These are phyloP conservation scores for Arthonia radiata DNA, from an alignment of 495 filamentous ascomycete species.

Conservation along the genomic window DNA sequence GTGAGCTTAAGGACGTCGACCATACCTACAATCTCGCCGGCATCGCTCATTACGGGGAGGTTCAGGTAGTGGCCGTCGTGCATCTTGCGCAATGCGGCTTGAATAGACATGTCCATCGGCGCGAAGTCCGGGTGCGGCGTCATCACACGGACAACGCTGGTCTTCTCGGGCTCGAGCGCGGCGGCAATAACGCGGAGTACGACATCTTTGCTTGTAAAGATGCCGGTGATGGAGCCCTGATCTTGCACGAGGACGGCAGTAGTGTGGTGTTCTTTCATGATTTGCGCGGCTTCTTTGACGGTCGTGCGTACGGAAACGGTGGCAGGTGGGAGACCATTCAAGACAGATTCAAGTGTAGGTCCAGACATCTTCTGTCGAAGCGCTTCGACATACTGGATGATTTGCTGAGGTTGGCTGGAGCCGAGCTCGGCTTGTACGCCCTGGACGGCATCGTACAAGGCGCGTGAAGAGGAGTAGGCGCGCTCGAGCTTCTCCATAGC, in stretches of 20 bases:
- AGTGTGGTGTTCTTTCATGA: slow-evolving; percentile 98
- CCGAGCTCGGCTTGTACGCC: slow-evolving; percentile 97
- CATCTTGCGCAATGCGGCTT: slow-evolving; percentile 95
- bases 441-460: slow-evolving; percentile 90
- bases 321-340: slow-evolving; percentile 73
- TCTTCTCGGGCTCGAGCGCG: slow-evolving; percentile 78
- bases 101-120: slow-evolving; percentile 95
- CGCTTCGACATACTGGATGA: slow-evolving; percentile 96
- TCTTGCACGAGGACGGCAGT: slow-evolving; percentile 93
- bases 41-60: slow-evolving; percentile 91
- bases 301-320: slow-evolving; percentile 90
- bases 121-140: slow-evolving; percentile 97
- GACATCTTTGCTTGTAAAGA: slow-evolving; percentile 98
- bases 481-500: slow-evolving; percentile 98
- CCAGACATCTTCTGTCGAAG: slow-evolving; percentile 92
- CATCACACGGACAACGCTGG: slow-evolving; percentile 96
- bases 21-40: slow-evolving; percentile 95
- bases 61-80: slow-evolving; percentile 98
- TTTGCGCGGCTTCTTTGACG: slow-evolving; percentile 73
- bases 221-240: slow-evolving; percentile 89
- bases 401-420: slow-evolving; percentile 88
- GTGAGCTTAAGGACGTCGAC: slow-evolving; percentile 95
- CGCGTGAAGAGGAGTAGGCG: slow-evolving; percentile 84
- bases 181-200: slow-evolving; percentile 95
- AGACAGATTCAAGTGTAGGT: slow-evolving; percentile 79